Evolutionary conservation across 352 stramenopile species (phyloP).

Genomic region (Phytophthora colocasiae): DNA sequence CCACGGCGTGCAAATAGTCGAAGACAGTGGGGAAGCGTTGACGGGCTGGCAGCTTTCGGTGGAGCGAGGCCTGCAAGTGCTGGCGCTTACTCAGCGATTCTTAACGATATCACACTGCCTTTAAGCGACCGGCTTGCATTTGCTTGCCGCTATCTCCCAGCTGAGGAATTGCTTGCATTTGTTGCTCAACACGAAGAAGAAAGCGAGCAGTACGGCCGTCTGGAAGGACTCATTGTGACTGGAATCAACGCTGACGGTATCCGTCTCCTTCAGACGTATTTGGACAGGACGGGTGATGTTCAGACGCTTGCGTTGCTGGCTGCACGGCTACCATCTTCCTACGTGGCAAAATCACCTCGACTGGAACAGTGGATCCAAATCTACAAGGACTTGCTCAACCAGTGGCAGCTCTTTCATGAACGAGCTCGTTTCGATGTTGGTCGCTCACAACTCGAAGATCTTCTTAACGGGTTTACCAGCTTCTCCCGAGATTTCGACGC

Average conservation of each 20-base stretch:
- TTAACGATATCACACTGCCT: conserved; percentile 87
- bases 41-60: conserved; percentile 52
- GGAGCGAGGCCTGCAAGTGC: conserved; percentile 39
- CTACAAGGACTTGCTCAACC: conserved; percentile 94
- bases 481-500: conserved; percentile 59
- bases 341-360: conserved; percentile 64
- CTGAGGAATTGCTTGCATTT: conserved; percentile 85
- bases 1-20: conserved; percentile 43
- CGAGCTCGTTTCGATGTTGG: conserved; percentile 94
- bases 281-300: conserved; percentile 91
- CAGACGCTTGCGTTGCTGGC: conserved; percentile 92
- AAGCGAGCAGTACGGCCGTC: conserved; percentile 81
- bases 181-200: conserved; percentile 80
- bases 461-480: conserved; percentile 80
- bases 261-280: conserved; percentile 90
- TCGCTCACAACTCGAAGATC: conserved; percentile 87
- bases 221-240: conserved; percentile 93
- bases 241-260: conserved; percentile 87
- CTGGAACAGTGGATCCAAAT: conserved; percentile 91
- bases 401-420: conserved; percentile 94
- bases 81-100: conserved; percentile 74
- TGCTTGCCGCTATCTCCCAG: conserved; percentile 90
- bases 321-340: conserved; percentile 62
- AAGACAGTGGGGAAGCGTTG: conserved; percentile 70
- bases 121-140: conserved; percentile 93